Percentiles rank a stretch among this genome's conserved stretches.
phyloP scores from a whole-genome alignment of 169 alveolate genomes.

The Plasmodium knowlesi region DNA sequence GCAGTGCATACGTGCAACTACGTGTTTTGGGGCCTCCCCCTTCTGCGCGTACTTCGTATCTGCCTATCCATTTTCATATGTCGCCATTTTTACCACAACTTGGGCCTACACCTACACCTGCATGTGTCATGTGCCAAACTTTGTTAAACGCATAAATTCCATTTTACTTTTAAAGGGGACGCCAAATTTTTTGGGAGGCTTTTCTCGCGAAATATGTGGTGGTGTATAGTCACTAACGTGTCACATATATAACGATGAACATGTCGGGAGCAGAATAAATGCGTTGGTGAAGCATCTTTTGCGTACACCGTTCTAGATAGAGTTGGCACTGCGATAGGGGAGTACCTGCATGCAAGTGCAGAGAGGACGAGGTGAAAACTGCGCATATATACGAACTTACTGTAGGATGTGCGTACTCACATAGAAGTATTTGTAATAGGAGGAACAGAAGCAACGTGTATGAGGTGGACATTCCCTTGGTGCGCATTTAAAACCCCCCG shows the following conservation, averaged over 20 bases:
- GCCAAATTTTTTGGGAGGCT: not conserved
- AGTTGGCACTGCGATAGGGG: not conserved
- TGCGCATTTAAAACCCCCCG: not conserved
- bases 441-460: not conserved
- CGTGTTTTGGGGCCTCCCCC: not conserved
- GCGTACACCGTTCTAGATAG: not conserved
- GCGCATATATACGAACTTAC: not conserved
- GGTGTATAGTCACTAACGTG: not conserved
- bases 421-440: not conserved
- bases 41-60: not conserved
- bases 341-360: constrained; percentile 13
- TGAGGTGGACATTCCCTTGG: not conserved
- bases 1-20: not conserved
- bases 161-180: not conserved
- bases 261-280: not conserved
- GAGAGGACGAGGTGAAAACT: not conserved
- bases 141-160: not conserved
- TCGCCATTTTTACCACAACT: not conserved
- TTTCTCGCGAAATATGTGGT: not conserved
- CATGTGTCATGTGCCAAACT: not conserved
- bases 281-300: not conserved
- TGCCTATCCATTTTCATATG: not conserved
- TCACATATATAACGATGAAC: not conserved
- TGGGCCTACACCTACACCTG: not conserved
- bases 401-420: not conserved